Conservation (phyloP, 176 grass and related monocot genomes). For the Tillandsia fasciculata region DNA sequence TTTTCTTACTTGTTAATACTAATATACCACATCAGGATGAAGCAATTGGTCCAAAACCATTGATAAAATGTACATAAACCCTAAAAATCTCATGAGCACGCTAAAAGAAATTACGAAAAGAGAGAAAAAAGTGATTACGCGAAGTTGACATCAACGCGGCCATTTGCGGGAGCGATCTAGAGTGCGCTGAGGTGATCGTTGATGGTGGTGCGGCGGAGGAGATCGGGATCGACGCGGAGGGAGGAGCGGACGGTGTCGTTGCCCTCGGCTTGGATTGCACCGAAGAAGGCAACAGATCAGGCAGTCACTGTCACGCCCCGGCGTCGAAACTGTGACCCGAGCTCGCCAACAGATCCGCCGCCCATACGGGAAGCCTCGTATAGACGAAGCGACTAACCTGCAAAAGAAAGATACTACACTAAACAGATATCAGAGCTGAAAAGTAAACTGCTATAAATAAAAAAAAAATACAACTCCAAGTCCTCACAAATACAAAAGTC, state of each 20-base stretch:
- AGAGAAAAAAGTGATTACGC: background rate
- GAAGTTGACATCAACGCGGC: constrained; percentile 51
- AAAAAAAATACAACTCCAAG: too few species aligned
- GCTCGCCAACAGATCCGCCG: too few species aligned
- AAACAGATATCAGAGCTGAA: too few species aligned
- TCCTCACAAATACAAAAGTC: too few species aligned
- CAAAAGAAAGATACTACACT: too few species aligned
- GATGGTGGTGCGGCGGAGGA: constrained; percentile 59
- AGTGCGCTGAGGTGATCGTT: constrained; percentile 79
- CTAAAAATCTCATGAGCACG: background rate
- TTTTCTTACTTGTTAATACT: constrained; percentile 63
- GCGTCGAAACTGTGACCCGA: too few species aligned
- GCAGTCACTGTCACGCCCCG: too few species aligned
- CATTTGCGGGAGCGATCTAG: constrained; percentile 81
- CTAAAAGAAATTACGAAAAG: background rate
- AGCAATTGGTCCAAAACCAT: constrained; percentile 20
- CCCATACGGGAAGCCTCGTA: too few species aligned
- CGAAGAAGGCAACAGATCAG: constrained; percentile 47
- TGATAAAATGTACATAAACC: constrained; percentile 10
- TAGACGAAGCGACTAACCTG: too few species aligned
- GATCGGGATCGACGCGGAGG: constrained; percentile 35
- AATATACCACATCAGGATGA: constrained; percentile 68
- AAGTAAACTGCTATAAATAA: too few species aligned
- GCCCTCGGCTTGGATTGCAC: constrained; percentile 69
- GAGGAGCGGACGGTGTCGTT: constrained; percentile 38